These are phyloP conservation scores for Calocybe gangraenosa DNA, from an alignment of 768 basidiomycete species.

Conservation along the genomic window DNA sequence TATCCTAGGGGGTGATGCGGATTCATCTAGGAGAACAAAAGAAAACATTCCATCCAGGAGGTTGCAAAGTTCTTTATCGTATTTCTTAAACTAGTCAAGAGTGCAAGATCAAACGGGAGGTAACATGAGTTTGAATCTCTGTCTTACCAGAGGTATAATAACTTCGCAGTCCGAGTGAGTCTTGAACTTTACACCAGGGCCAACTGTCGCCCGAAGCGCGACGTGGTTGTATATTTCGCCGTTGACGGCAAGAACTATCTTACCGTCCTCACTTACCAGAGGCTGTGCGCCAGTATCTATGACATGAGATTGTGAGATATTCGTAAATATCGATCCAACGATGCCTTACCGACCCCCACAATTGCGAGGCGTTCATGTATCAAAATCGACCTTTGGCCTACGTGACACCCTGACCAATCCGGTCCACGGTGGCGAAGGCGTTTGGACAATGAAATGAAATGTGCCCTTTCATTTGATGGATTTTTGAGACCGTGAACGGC, in stretches of 20 bases:
- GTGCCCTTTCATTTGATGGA: slow-evolving; percentile 62
- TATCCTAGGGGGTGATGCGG: slow-evolving; percentile 81
- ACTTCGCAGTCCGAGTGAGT: slow-evolving; percentile 99
- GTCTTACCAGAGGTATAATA: slow-evolving; percentile 82
- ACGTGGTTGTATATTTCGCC: slow-evolving; percentile 99
- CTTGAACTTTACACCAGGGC: slow-evolving; percentile 75
- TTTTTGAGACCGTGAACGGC: slow-evolving; percentile 79
- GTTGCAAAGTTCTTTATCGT: slow-evolving; percentile 71
- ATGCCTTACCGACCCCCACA: slow-evolving; percentile 86
- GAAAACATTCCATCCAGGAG: slow-evolving; percentile 98
- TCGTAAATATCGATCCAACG: slow-evolving; percentile 3
- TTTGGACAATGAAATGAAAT: slow-evolving; percentile 83
- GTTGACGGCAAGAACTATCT: slow-evolving; percentile 85
- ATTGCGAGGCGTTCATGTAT: slow-evolving; percentile 96
- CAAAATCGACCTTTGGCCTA: slow-evolving; percentile 76
- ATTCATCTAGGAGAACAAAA: slow-evolving; percentile 93
- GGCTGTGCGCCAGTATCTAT: slow-evolving; percentile 97
- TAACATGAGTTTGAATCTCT: background rate
- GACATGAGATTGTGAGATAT: background rate
- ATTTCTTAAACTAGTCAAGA: slow-evolving; percentile 84
- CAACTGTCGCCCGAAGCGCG: slow-evolving; percentile 65
- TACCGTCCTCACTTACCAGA: slow-evolving; percentile 80
- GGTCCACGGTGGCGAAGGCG: slow-evolving; percentile 91
- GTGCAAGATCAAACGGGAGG: too few relatives aligned
- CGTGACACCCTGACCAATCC: slow-evolving; percentile 97